phyloP scores from a whole-genome alignment of 441 rosid genomes.

The Lagerstroemia fauriei region DNA sequence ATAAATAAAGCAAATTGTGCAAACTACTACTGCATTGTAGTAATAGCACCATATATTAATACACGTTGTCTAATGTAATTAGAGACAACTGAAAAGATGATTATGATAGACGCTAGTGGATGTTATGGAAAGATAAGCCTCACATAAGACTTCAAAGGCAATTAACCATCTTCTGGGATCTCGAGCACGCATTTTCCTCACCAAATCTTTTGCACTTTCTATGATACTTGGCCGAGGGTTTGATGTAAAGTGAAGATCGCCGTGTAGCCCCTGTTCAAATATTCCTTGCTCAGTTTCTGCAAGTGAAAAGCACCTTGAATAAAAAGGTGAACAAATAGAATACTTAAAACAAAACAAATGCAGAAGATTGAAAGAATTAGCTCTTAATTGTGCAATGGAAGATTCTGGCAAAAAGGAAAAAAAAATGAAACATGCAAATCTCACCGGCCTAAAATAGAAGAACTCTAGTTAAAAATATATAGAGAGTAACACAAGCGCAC shows the following conservation, averaged over 20 bases:
- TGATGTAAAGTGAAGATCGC: constrained; percentile 10
- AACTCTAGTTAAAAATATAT: no score
- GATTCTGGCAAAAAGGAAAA: no score
- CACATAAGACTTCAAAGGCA: constrained; percentile 17
- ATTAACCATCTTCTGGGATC: constrained; percentile 11
- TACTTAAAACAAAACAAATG: no score
- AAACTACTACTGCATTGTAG: no score
- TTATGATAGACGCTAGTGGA: background rate
- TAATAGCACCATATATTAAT: no score
- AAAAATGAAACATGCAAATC: no score
- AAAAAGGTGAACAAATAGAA: background rate
- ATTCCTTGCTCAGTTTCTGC: constrained; percentile 21
- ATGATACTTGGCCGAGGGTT: constrained; percentile 18
- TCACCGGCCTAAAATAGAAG: no score
- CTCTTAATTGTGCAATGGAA: no score
- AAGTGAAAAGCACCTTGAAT: background rate
- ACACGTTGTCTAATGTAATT: no score
- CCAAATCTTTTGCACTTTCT: constrained; percentile 13
- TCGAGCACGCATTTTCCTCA: constrained; percentile 14
- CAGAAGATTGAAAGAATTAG: no score
- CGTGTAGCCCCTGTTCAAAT: constrained; percentile 13
- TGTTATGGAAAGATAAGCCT: background rate
- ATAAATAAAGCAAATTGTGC: no score
- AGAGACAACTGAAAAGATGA: background rate
- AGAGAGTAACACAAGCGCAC: constrained; percentile 17